Percentiles rank a stretch among this genome's conserved stretches.
phyloP scores from a whole-genome alignment of 2,329 filamentous ascomycete species.

The Aspergillus arachidicola region DNA sequence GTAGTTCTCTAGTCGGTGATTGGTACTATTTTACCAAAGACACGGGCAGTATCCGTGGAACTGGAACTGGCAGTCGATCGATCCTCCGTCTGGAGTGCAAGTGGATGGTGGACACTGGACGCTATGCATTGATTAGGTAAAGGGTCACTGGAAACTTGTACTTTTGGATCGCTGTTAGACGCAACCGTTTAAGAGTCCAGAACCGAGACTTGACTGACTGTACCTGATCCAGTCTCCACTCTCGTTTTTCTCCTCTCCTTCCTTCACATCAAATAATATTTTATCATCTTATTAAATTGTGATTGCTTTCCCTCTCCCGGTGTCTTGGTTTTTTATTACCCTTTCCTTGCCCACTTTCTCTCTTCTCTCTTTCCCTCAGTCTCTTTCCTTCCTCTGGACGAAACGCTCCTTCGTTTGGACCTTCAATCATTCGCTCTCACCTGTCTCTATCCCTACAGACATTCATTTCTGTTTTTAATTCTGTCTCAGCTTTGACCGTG shows the following conservation, averaged over 20 bases:
- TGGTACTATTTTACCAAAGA: background rate
- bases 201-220: background rate
- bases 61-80: slow-evolving; percentile 11
- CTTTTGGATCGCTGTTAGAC: background rate
- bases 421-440: background rate
- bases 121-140: slow-evolving; percentile 2
- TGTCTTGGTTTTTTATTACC: background rate
- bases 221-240: background rate
- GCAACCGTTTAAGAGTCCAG: background rate
- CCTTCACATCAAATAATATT: background rate
- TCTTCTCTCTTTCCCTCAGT: background rate
- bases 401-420: background rate
- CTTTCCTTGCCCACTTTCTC: background rate
- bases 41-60: slow-evolving; percentile 12
- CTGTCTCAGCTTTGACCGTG: background rate
- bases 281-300: background rate
- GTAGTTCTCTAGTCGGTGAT: background rate
- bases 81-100: slow-evolving; percentile 5
- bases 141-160: background rate
- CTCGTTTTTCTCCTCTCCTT: background rate
- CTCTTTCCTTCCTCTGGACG: background rate
- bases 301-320: background rate
- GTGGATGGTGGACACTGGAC: background rate
- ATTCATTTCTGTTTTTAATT: background rate
- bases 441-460: background rate